phyloP scores from a whole-genome alignment of 78 protist genomes.

The Dictyostelium brefeldianum region DNA sequence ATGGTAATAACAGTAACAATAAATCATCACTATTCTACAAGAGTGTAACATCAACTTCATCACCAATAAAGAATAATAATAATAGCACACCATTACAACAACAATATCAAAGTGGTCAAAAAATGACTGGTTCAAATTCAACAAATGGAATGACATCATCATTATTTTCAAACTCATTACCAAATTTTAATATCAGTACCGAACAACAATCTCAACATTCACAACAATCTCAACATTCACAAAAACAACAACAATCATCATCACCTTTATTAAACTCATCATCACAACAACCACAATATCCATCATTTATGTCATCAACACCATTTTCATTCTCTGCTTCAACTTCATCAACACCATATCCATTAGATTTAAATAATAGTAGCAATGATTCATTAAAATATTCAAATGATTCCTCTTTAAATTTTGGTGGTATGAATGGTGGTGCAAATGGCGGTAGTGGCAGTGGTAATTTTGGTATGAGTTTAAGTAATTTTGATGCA shows the following conservation, averaged over 20 bases:
- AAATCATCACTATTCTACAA: not conserved
- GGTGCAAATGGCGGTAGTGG: not conserved
- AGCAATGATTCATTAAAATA: not conserved
- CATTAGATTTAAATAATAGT: not conserved
- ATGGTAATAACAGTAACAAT: not conserved
- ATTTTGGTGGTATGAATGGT: not conserved
- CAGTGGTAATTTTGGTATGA: not conserved
- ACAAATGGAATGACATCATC: not conserved
- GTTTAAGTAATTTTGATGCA: no score
- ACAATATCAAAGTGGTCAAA: not conserved
- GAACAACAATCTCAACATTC: not conserved
- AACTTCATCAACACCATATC: no score
- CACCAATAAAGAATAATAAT: not conserved
- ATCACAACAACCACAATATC: not conserved
- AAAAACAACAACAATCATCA: not conserved
- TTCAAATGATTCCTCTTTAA: not conserved
- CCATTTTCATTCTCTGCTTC: not conserved
- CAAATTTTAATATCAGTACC: not conserved
- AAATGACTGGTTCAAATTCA: no score
- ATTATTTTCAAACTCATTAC: not conserved
- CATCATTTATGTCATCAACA: constrained; percentile 15
- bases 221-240: not conserved
- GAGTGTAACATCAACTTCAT: not conserved
- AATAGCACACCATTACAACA: not conserved
- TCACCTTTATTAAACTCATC: not conserved